Percentiles rank a stretch among this genome's conserved stretches.
Conservation (phyloP, 352 stramenopile species). For the Phytopythium aichiense region DNA sequence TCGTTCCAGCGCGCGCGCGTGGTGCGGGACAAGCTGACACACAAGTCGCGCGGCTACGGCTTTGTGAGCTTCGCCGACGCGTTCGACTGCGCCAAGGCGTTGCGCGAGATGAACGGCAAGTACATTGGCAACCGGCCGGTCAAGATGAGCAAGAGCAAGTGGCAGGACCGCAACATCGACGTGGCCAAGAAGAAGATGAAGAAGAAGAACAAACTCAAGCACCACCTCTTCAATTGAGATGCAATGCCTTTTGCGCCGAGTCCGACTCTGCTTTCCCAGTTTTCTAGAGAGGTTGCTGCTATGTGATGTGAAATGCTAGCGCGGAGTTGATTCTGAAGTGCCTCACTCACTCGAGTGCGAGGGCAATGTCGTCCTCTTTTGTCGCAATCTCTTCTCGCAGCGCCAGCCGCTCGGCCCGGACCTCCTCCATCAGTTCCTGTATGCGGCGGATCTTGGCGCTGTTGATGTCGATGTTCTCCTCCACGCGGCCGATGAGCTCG, state of each 20-base stretch:
- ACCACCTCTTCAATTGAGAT: slow-evolving; percentile 66
- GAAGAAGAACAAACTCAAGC: slow-evolving; percentile 76
- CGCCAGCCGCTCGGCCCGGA: slow-evolving; percentile 39
- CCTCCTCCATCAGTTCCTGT: slow-evolving; percentile 47
- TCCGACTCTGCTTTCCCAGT: not conserved
- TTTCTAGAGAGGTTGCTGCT: not conserved
- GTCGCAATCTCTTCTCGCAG: slow-evolving; percentile 57
- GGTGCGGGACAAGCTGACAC: slow-evolving; percentile 79
- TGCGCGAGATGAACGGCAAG: slow-evolving; percentile 96
- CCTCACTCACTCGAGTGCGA: slow-evolving; percentile 26
- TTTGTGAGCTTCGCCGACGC: slow-evolving; percentile 94
- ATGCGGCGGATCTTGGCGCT: slow-evolving; percentile 55
- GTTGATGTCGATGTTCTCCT: slow-evolving; percentile 67
- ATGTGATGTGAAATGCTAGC: not conserved
- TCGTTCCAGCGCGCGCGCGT: slow-evolving; percentile 81
- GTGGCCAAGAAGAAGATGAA: slow-evolving; percentile 86
- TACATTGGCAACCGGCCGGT: slow-evolving; percentile 94
- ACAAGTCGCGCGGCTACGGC: slow-evolving; percentile 93
- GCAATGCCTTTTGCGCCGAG: not conserved
- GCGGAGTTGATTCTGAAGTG: not conserved
- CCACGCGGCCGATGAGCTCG: slow-evolving; percentile 40
- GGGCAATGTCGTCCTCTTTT: slow-evolving; percentile 56
- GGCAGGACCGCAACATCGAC: slow-evolving; percentile 93
- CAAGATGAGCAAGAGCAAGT: slow-evolving; percentile 94
- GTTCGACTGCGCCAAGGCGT: slow-evolving; percentile 92